Evolutionary conservation across 1,284 basidiomycete genomes (phyloP).

Genomic region (Cerioporus squamosus): DNA sequence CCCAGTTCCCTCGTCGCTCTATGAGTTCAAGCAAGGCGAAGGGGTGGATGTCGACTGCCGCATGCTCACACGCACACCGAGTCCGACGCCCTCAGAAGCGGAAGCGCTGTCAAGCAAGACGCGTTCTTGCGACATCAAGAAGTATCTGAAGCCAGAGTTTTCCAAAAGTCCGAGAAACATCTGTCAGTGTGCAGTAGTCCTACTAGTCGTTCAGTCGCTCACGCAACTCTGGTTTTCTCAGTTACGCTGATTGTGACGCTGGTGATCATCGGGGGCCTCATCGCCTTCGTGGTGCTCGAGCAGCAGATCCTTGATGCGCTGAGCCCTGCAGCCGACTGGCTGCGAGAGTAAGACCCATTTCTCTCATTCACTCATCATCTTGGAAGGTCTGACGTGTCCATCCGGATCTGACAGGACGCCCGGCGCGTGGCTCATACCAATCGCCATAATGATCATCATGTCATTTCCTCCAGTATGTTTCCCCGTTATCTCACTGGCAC

Average conservation of each 20-base stretch:
- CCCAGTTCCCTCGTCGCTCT: background rate
- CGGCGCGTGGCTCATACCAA: slow-evolving; percentile 82
- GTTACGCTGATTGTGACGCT: slow-evolving; percentile 1
- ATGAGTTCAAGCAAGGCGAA: background rate
- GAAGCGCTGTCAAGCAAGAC: slow-evolving; percentile 3
- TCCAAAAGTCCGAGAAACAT: slow-evolving; percentile 36
- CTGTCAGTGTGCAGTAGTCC: slow-evolving; percentile 48
- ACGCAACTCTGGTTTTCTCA: background rate
- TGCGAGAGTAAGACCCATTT: slow-evolving; percentile 41
- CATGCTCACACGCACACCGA: slow-evolving; percentile 39
- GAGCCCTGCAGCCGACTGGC: slow-evolving; percentile 54
- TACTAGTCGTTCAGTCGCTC: slow-evolving; percentile 33
- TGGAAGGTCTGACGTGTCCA: too few species aligned
- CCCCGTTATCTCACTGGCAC: background rate
- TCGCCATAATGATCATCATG: slow-evolving; percentile 76
- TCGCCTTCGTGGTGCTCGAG: slow-evolving; percentile 57
- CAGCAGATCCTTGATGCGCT: slow-evolving; percentile 62
- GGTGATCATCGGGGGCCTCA: slow-evolving; percentile 39
- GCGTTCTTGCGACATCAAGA: slow-evolving; percentile 1
- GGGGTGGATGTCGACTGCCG: slow-evolving; percentile 24
- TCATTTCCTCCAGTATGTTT: slow-evolving; percentile 72
- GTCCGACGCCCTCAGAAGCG: slow-evolving; percentile 41
- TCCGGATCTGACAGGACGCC: slow-evolving; percentile 21
- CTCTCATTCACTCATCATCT: background rate
- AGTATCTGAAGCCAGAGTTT: slow-evolving; percentile 30